Conservation (phyloP, 257 asterid species). For the Eustoma russellianum region DNA sequence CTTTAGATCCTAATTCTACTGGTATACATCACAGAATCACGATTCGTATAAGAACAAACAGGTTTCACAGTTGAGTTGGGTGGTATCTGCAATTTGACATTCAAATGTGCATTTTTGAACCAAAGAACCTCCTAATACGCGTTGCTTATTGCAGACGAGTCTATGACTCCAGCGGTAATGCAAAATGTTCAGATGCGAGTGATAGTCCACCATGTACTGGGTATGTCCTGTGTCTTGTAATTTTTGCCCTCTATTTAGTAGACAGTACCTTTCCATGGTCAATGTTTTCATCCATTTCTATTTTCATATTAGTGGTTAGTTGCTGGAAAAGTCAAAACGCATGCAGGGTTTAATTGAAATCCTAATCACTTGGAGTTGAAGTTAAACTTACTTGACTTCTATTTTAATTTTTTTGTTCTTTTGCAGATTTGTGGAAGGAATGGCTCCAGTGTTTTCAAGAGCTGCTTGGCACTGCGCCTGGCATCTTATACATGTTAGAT, state of each 20-base stretch:
- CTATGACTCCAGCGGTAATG: constrained; percentile 67
- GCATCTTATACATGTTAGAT: constrained; percentile 80
- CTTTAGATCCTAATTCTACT: constrained; percentile 95
- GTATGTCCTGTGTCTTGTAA: constrained; percentile 18
- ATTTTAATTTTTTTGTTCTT: background rate
- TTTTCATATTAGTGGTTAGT: background rate
- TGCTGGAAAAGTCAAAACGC: background rate
- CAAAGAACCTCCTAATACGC: constrained; percentile 8
- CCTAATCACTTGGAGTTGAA: background rate
- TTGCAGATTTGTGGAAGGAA: constrained; percentile 96
- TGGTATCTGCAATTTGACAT: constrained; percentile 10
- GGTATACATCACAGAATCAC: constrained; percentile 97
- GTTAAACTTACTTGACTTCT: constrained; percentile 8
- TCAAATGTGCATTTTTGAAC: constrained; percentile 9
- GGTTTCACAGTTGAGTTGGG: constrained; percentile 59
- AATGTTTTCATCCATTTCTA: background rate
- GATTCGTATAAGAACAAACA: constrained; percentile 54
- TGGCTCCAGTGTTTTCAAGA: constrained; percentile 98
- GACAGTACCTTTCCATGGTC: background rate
- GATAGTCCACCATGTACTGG: constrained; percentile 98
- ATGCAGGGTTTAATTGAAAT: background rate
- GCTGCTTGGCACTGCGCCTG: constrained; percentile 98
- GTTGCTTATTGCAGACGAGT: constrained; percentile 57
- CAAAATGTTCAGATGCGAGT: constrained; percentile 65
- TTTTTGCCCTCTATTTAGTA: background rate